phyloP scores from a whole-genome alignment of 1,284 basidiomycete genomes.

The Malassezia obtusa region DNA sequence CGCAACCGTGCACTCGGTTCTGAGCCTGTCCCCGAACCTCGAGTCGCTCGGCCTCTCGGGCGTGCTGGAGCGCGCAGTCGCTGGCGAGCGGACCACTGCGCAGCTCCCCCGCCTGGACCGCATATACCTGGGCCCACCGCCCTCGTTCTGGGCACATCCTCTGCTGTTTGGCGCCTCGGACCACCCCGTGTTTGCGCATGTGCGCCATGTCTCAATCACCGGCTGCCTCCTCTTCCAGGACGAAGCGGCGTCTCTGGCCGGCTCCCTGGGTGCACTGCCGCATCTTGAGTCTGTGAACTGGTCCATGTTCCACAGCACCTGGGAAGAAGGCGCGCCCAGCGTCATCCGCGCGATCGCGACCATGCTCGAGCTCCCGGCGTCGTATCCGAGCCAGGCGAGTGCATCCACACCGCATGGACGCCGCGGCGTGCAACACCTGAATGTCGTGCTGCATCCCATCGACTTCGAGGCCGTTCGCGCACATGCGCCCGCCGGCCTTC shows the following conservation, averaged over 20 bases:
- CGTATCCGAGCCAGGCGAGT: not conserved
- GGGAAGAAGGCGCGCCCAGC: not conserved
- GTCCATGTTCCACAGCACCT: not conserved
- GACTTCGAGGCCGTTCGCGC: not conserved
- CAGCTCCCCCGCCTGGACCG: not conserved
- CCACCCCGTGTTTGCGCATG: not conserved
- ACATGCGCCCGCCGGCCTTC: not conserved
- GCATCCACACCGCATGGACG: not conserved
- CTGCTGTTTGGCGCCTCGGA: not conserved
- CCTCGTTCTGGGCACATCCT: conserved; percentile 4
- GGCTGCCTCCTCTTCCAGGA: conserved; percentile 8
- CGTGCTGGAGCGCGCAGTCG: conserved; percentile 8
- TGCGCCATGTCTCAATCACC: not conserved
- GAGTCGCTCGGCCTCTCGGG: conserved; percentile 6
- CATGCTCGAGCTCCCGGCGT: not conserved
- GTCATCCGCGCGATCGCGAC: not conserved
- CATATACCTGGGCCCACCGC: conserved; percentile 10
- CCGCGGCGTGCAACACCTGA: not conserved
- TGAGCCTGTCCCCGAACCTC: not conserved
- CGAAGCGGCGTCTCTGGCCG: conserved; percentile 9
- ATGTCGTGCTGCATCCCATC: not conserved
- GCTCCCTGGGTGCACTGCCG: conserved; percentile 5
- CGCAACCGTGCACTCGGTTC: not conserved
- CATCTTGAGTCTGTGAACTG: conserved; percentile 1
- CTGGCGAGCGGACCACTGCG: not conserved